Percentiles rank a stretch among this genome's conserved stretches.
phyloP scores from a whole-genome alignment of 2,329 filamentous ascomycete genomes.

The Thelonectria olida region DNA sequence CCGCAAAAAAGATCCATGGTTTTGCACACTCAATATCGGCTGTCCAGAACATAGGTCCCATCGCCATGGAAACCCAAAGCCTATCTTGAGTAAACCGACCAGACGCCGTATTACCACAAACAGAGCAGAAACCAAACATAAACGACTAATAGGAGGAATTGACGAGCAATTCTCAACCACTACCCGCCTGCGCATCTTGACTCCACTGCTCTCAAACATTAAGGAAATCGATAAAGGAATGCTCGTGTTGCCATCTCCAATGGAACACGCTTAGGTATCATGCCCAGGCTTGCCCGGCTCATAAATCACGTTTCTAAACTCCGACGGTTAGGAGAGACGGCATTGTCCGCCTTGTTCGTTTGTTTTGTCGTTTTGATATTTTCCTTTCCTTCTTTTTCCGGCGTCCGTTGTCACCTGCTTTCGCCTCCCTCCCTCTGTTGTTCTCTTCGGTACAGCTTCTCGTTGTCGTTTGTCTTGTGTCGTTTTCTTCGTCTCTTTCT shows the following conservation, averaged over 20 bases:
- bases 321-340: not conserved
- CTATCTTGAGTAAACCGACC: not conserved
- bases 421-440: not conserved
- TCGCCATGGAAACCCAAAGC: not conserved
- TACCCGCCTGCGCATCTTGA: not conserved
- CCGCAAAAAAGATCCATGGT: not conserved
- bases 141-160: not conserved
- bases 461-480: not conserved
- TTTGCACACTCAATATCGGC: not conserved
- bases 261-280: slow-evolving; percentile 22
- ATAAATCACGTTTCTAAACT: slow-evolving; percentile 14
- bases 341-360: not conserved
- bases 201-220: not conserved
- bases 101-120: slow-evolving; percentile 15
- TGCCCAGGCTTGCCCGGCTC: slow-evolving; percentile 9
- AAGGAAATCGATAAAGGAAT: slow-evolving; percentile 23
- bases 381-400: not conserved
- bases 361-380: slow-evolving; percentile 2
- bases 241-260: slow-evolving; percentile 5
- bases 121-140: not conserved
- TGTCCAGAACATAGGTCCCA: slow-evolving; percentile 13
- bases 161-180: not conserved
- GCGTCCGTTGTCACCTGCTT: too few species aligned
- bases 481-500: not conserved
- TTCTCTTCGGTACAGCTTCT: not conserved